A percentile compares a stretch with the other conserved stretches of the same genome.
These are phyloP conservation scores for Rhizopogon sp. DNA, from an alignment of 768 basidiomycete genomes.

Conservation along the genomic window DNA sequence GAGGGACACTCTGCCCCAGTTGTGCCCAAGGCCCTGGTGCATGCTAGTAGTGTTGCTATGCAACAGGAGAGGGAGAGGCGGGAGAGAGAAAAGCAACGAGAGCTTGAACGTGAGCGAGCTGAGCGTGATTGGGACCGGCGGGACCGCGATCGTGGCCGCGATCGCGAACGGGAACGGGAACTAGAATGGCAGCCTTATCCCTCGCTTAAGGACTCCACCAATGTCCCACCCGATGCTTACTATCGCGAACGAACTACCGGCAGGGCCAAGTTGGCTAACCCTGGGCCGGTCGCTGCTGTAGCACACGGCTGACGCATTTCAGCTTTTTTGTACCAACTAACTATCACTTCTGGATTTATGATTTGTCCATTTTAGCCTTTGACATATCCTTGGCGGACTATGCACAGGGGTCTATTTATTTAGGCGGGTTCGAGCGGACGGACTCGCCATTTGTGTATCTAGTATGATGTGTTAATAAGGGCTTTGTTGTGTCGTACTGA, in stretches of 20 bases:
- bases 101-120: conserved; percentile 24
- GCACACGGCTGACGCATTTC: not conserved
- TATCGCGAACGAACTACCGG: conserved; percentile 13
- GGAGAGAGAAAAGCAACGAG: conserved; percentile 25
- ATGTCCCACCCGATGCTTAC: conserved; percentile 14
- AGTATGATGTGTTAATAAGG: not conserved
- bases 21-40: conserved; percentile 30
- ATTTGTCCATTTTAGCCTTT: not conserved
- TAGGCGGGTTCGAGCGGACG: not conserved
- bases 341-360: not conserved
- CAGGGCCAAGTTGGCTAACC: conserved; percentile 12
- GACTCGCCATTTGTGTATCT: not conserved
- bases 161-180: conserved; percentile 17
- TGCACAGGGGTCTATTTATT: not conserved
- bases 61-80: conserved; percentile 43
- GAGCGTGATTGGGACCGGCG: conserved; percentile 13
- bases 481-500: not conserved
- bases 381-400: not conserved
- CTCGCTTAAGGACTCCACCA: conserved; percentile 27
- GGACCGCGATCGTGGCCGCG: not conserved
- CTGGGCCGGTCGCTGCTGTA: conserved; percentile 5
- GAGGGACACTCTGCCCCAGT: not conserved
- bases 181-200: conserved; percentile 2
- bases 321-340: not conserved
- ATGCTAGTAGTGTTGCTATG: conserved; percentile 50